Evolutionary conservation across 2,329 filamentous ascomycete species (phyloP).

Genomic region (Pyrenochaeta sp.): DNA sequence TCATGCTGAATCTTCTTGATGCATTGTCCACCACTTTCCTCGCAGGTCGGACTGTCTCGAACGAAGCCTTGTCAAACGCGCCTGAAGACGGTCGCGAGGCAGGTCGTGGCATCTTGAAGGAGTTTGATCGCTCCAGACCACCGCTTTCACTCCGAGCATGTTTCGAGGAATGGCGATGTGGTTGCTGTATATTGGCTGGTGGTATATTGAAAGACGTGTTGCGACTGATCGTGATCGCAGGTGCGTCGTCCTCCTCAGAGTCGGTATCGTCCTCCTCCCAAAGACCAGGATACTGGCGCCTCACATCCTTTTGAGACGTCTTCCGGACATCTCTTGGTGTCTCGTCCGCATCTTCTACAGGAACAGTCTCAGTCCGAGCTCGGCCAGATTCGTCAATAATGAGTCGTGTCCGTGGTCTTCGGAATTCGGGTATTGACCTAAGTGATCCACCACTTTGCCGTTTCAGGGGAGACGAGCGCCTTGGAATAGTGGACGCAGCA

Average conservation of each 20-base stretch:
- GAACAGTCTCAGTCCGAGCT: conserved; percentile 56
- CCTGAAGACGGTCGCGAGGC: conserved; percentile 38
- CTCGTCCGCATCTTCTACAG: conserved; percentile 44
- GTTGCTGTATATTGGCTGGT: conserved; percentile 37
- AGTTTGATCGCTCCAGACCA: conserved; percentile 34
- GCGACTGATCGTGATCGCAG: conserved; percentile 40
- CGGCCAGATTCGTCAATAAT: conserved; percentile 57
- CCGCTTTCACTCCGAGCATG: conserved; percentile 45
- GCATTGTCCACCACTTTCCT: conserved; percentile 30
- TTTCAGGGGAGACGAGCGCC: conserved; percentile 57
- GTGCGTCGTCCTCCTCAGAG: conserved; percentile 45
- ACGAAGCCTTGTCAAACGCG: conserved; percentile 41
- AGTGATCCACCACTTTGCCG: conserved; percentile 51
- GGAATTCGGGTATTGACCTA: conserved; percentile 55
- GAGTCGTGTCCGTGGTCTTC: conserved; percentile 52
- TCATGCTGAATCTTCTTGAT: conserved; percentile 42
- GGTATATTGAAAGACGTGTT: conserved; percentile 46
- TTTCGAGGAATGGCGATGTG: conserved; percentile 43
- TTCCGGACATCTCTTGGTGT: conserved; percentile 33
- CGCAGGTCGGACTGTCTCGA: conserved; percentile 36
- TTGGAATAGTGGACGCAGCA: conserved; percentile 43
- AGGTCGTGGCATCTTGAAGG: conserved; percentile 44
- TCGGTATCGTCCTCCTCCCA: conserved; percentile 53
- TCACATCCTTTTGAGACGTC: conserved; percentile 34
- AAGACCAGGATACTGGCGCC: conserved; percentile 53